phyloP scores from a whole-genome alignment of 129 eudicot species.

The Glebionis coronaria region DNA sequence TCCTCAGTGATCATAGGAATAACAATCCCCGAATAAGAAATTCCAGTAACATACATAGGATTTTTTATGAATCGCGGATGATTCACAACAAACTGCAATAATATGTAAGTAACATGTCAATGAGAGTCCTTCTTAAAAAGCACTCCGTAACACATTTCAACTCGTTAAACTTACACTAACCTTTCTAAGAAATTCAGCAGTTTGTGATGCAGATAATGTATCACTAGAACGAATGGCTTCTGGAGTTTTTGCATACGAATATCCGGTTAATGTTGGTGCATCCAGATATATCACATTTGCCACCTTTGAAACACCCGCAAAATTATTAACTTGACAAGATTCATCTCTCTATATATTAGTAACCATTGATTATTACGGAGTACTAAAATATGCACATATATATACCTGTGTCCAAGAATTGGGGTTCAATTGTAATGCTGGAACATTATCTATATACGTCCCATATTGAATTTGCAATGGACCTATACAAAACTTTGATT shows the following conservation, averaged over 20 bases:
- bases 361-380: no score
- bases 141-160: no score
- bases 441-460: background rate
- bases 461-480: background rate
- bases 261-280: background rate
- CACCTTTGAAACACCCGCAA: background rate
- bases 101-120: no score
- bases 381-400: background rate
- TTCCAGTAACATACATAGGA: no score
- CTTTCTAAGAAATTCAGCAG: conserved; percentile 29
- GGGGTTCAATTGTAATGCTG: conserved; percentile 17
- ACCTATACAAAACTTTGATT: background rate
- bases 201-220: no score
- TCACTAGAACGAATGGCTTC: background rate
- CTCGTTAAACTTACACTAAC: background rate
- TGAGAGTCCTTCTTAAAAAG: no score
- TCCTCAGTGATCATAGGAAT: background rate
- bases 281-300: conserved; percentile 35
- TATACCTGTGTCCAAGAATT: conserved; percentile 25
- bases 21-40: no score
- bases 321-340: no score
- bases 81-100: no score
- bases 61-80: no score
- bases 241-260: conserved; percentile 21
- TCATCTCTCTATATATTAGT: no score